phyloP scores from a whole-genome alignment of 371 early-diverging fungal genomes.

The Mucor irregularis region DNA sequence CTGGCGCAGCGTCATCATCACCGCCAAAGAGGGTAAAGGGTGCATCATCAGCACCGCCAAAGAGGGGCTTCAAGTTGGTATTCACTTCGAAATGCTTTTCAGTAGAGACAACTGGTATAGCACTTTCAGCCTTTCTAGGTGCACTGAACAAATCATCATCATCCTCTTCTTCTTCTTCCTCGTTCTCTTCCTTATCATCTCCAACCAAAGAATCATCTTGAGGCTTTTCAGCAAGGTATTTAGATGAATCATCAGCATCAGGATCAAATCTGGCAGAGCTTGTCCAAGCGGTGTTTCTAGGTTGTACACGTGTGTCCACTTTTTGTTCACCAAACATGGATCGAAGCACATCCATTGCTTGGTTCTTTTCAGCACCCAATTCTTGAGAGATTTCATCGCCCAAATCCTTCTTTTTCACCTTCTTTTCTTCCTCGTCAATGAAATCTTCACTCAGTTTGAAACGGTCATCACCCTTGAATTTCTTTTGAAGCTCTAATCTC shows the following conservation, averaged over 20 bases:
- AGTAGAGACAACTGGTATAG: conserved; percentile 38
- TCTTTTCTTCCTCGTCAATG: conserved; percentile 54
- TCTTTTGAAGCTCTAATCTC: conserved; percentile 52
- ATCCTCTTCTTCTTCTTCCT: conserved; percentile 16
- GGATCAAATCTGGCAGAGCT: conserved; percentile 55
- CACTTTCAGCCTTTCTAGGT: conserved; percentile 17
- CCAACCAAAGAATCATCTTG: conserved; percentile 5
- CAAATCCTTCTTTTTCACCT: conserved; percentile 29
- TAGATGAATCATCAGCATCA: conserved; percentile 46
- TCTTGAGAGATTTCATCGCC: conserved; percentile 41
- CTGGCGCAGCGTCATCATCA: conserved; percentile 22
- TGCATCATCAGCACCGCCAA: conserved; percentile 44
- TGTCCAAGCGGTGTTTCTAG: conserved; percentile 22
- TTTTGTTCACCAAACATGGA: conserved; percentile 58
- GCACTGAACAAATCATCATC: conserved; percentile 14
- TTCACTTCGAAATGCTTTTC: conserved; percentile 54
- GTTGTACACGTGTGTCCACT: conserved; percentile 34
- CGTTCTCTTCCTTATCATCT: conserved; percentile 15
- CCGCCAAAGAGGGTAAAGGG: conserved; percentile 60
- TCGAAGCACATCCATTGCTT: conserved; percentile 55
- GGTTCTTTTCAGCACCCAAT: conserved; percentile 39
- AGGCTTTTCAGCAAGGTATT: conserved; percentile 18
- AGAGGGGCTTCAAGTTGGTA: conserved; percentile 60
- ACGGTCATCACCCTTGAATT: conserved; percentile 58
- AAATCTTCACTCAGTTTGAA: conserved; percentile 62